These are phyloP conservation scores for Cokeromyces recurvatus DNA, from an alignment of 371 early-diverging fungal genomes.

Conservation along the genomic window DNA sequence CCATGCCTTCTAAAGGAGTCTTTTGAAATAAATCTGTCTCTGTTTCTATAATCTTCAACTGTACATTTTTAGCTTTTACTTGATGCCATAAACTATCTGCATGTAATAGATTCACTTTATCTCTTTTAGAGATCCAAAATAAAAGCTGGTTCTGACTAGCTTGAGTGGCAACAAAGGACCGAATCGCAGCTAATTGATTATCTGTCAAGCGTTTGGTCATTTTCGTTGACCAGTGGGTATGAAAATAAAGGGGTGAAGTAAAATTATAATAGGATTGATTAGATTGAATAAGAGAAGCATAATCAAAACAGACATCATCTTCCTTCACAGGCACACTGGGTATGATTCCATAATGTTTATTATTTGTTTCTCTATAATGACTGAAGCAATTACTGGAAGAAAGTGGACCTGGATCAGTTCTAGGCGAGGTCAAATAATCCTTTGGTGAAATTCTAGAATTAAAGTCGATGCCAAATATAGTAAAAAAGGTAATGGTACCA, in stretches of 20 bases:
- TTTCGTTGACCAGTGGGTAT: slow-evolving; percentile 8
- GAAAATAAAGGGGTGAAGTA: too few relatives aligned
- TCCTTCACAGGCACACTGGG: slow-evolving; percentile 36
- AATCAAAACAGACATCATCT: slow-evolving; percentile 39
- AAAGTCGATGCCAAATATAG: slow-evolving; percentile 32
- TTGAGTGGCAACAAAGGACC: slow-evolving; percentile 46
- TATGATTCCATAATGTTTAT: slow-evolving; percentile 19
- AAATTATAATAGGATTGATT: background rate
- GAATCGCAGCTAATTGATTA: slow-evolving; percentile 23
- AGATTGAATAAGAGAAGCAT: slow-evolving; percentile 22
- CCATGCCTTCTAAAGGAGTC: slow-evolving; percentile 3
- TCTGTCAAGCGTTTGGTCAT: slow-evolving; percentile 22
- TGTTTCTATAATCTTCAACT: background rate
- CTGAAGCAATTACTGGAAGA: slow-evolving; percentile 12
- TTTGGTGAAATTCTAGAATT: slow-evolving; percentile 35
- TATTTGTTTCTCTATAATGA: slow-evolving; percentile 1
- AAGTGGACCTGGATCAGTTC: slow-evolving; percentile 19
- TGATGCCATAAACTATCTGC: background rate
- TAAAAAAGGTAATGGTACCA: slow-evolving; percentile 24
- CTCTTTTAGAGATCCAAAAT: slow-evolving; percentile 30
- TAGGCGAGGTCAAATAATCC: slow-evolving; percentile 23
- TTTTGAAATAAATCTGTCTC: background rate
- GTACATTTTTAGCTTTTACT: background rate
- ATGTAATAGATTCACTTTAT: background rate
- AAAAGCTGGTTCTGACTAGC: slow-evolving; percentile 2